Evolutionary conservation across 495 filamentous ascomycete genomes (phyloP).

Genomic region (Chlorociboria aeruginascens): DNA sequence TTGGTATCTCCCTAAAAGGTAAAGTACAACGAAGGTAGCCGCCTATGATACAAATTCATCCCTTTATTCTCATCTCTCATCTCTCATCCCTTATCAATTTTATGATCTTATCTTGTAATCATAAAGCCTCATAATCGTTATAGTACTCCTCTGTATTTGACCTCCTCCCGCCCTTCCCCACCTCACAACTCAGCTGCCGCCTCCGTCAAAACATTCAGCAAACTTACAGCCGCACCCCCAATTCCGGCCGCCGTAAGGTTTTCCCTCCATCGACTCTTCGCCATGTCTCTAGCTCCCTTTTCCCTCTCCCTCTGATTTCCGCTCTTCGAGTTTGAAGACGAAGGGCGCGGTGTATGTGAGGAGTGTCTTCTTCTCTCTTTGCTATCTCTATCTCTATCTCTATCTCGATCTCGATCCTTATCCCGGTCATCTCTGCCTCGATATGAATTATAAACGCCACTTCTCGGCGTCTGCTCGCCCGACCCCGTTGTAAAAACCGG

Average conservation of each 20-base stretch:
- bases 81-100: too few species aligned
- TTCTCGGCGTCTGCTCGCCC: too few species aligned
- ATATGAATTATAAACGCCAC: not conserved
- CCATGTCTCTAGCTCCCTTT: not conserved
- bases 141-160: not conserved
- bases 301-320: conserved; percentile 1
- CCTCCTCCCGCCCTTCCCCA: not conserved
- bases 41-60: not conserved
- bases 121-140: not conserved
- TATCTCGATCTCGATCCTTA: not conserved
- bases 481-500: not conserved
- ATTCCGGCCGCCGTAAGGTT: conserved; percentile 34
- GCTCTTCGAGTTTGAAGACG: conserved; percentile 1
- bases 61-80: not conserved
- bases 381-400: not conserved
- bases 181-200: conserved; percentile 25
- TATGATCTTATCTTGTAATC: not conserved
- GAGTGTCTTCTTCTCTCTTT: not conserved
- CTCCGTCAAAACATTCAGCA: conserved; percentile 38
- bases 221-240: conserved; percentile 36
- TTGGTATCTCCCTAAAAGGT: too few species aligned
- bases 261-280: conserved; percentile 22
- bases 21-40: too few species aligned
- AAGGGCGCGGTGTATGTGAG: not conserved
- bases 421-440: not conserved